Base-by-base conservation (phyloP, 371 early-diverging fungal genomes). In the Mucor mucedo region DNA sequence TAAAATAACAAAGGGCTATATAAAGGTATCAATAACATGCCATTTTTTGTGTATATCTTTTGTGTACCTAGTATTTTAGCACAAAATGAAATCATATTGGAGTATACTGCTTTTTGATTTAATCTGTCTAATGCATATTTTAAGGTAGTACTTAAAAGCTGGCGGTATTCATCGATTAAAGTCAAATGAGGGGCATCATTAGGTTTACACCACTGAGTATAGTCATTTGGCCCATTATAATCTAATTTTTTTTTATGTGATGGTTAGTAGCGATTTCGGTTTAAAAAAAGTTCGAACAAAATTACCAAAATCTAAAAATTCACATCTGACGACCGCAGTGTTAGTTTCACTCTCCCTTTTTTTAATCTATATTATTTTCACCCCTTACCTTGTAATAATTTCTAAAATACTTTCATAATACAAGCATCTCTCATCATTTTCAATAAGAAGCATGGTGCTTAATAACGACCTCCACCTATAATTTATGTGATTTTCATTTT, bases 1-100 rank as follows among this genome's bases (percentile, higher is more conserved):
- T 86, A 35, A 86, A 82, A 58, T 84, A 86, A 28, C 83, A 82
- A 9, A 79, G 53, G 21, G 86, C 86, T 74, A 71, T 52, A 41
- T 52, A 59, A 50, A 58, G 13, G 45, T 53, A 52, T 35, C 6
- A 28, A 0, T 45, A 32, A 38, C 21, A 38, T 13, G 27, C 11
- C 11, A n/a, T 35, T 53, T 35, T 58, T 47, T 21, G 0, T 27
- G 11, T 4, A 35, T 9, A 27, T 53, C 28, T 27, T 35, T 2
- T 16, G 44, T 49, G 44, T 70, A 76, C 80, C 80, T 50, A 81
- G 62, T 5, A 75, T 64, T 50, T 82, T 80, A 40, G 84, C 82
- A 41, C 84, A 83, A 55, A 86, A 83, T 8, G 79, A 75, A 9
- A 84, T 78, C 11, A 82, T 76, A 44, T 80, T 82, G 0, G 86